These are phyloP conservation scores for Pezicula carpinea DNA, from an alignment of 2,329 filamentous ascomycete species.

Conservation along the genomic window DNA sequence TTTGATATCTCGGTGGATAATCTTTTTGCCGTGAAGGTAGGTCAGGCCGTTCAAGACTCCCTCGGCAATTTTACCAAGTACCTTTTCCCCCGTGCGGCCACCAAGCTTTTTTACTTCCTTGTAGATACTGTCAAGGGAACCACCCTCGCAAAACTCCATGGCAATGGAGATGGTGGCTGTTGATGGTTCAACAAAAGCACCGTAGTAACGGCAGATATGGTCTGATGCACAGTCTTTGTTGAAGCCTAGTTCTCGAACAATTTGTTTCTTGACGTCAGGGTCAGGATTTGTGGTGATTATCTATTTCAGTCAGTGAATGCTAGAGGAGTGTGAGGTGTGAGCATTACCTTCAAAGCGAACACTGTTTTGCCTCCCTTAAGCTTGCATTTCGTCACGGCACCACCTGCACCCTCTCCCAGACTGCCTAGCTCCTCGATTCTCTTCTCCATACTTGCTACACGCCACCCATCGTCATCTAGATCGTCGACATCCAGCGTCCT, in stretches of 20 bases:
- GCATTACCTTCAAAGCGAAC: constrained; percentile 85
- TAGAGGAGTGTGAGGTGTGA: constrained; percentile 4
- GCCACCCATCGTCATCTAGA: constrained; percentile 91
- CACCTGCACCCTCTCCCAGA: constrained; percentile 90
- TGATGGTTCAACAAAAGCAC: constrained; percentile 93
- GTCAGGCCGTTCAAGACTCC: constrained; percentile 90
- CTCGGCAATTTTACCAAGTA: constrained; percentile 93
- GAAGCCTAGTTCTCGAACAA: constrained; percentile 91
- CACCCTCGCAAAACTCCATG: constrained; percentile 98
- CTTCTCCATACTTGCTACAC: constrained; percentile 83
- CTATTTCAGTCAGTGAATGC: constrained; percentile 39
- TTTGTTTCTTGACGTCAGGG: constrained; percentile 97
- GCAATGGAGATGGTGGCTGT: constrained; percentile 96
- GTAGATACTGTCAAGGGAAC: constrained; percentile 94
- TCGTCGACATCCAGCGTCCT: constrained; percentile 87
- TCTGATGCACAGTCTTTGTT: constrained; percentile 96
- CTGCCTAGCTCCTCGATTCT: constrained; percentile 85
- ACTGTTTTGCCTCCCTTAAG: constrained; percentile 89
- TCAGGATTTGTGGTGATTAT: constrained; percentile 98
- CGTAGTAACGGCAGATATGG: constrained; percentile 96
- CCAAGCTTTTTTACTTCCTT: constrained; percentile 94
- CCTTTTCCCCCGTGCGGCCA: constrained; percentile 92
- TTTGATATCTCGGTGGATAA: constrained; percentile 99
- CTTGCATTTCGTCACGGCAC: constrained; percentile 87
- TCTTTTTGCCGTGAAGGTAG: constrained; percentile 91